Conservation (phyloP, 257 asterid species). For the Capsicum baccatum region DNA sequence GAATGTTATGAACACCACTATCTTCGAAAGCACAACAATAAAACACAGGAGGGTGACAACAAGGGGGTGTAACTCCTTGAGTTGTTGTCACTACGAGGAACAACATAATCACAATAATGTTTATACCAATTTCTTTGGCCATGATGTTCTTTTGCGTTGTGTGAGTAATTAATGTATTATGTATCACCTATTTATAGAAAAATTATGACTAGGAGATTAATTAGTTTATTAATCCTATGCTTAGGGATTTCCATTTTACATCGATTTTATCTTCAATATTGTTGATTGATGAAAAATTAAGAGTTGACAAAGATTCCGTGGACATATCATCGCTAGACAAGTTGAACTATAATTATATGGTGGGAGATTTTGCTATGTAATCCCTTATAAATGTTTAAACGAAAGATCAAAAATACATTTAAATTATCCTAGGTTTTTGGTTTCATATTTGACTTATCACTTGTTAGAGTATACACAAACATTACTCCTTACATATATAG, state of each 20-base stretch:
- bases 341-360: too few relatives aligned
- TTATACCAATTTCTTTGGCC: not conserved
- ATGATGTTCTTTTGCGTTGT: not conserved
- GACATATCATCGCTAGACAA: too few relatives aligned
- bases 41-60: conserved; percentile 19
- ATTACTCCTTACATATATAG: too few relatives aligned
- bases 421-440: too few relatives aligned
- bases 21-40: not conserved
- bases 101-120: not conserved
- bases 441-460: too few relatives aligned
- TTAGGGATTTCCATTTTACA: not conserved
- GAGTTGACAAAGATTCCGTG: not conserved
- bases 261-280: not conserved
- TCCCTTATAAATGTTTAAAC: too few relatives aligned
- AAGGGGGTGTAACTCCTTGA: not conserved
- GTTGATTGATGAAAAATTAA: not conserved
- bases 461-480: too few relatives aligned
- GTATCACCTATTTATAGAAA: not conserved
- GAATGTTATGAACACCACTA: conserved; percentile 8
- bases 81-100: not conserved
- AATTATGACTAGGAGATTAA: not conserved
- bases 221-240: not conserved
- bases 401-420: too few relatives aligned
- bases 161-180: not conserved
- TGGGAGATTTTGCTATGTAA: too few relatives aligned